phyloP scores from a whole-genome alignment of 805 yeast species.

The Candida awuae region DNA sequence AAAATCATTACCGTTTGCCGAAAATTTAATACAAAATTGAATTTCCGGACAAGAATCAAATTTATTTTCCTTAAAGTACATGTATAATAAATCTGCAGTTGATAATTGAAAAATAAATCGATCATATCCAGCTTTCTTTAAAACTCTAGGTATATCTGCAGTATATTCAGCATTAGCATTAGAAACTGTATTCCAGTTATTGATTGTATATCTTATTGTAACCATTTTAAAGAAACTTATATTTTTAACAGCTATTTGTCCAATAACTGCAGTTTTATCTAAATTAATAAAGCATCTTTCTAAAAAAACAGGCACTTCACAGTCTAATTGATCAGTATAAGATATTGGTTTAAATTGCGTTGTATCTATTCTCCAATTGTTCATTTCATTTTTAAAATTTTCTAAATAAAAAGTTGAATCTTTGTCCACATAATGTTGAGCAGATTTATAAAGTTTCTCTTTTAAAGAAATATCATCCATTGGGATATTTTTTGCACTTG shows the following conservation, averaged over 20 bases:
- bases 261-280: slow-evolving; percentile 53
- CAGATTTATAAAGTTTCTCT: slow-evolving; percentile 13
- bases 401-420: slow-evolving; percentile 13
- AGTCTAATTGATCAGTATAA: slow-evolving; percentile 37
- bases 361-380: slow-evolving; percentile 38
- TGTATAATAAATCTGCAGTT: slow-evolving; percentile 33
- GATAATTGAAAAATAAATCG: slow-evolving; percentile 62
- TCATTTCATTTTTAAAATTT: slow-evolving; percentile 19
- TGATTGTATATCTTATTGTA: slow-evolving; percentile 64
- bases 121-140: slow-evolving; percentile 51
- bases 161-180: slow-evolving; percentile 60
- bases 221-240: slow-evolving; percentile 60
- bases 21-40: slow-evolving; percentile 50
- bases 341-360: slow-evolving; percentile 38
- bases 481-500: slow-evolving; percentile 13
- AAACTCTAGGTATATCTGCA: slow-evolving; percentile 44
- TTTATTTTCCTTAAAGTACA: slow-evolving; percentile 13
- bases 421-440: slow-evolving; percentile 16
- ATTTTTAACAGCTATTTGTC: slow-evolving; percentile 75
- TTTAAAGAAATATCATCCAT: slow-evolving; percentile 6
- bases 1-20: slow-evolving; percentile 39
- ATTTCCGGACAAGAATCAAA: slow-evolving; percentile 17
- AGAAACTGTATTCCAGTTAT: slow-evolving; percentile 68
- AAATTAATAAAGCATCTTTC: slow-evolving; percentile 55
- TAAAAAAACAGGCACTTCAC: slow-evolving; percentile 44